Conservation (phyloP, 352 stramenopile genomes). For the Thraustotheca clavata region DNA sequence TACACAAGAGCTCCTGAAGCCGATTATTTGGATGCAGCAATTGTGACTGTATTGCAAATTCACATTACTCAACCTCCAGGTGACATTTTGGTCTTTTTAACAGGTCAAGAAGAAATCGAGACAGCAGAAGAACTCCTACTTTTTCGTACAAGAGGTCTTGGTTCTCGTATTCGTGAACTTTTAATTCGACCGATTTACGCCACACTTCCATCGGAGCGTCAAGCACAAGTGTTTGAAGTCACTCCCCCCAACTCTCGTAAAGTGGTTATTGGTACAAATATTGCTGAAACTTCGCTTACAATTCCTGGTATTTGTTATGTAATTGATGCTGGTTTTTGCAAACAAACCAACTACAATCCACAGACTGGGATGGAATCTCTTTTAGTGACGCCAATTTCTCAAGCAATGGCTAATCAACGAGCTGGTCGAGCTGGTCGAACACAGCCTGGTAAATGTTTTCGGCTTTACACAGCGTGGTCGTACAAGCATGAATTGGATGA, state of each 20-base stretch:
- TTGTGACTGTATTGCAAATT: slow-evolving; percentile 98
- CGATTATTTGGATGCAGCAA: slow-evolving; percentile 98
- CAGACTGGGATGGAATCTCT: slow-evolving; percentile 98
- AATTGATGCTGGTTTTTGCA: slow-evolving; percentile 99
- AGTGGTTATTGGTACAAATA: slow-evolving; percentile 99
- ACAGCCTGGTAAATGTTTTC: slow-evolving; percentile 97
- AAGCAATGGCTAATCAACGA: slow-evolving; percentile 96
- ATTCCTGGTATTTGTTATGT: slow-evolving; percentile 99
- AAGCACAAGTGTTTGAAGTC: slow-evolving; percentile 99
- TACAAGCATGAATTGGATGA: slow-evolving; percentile 98
- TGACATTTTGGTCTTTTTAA: slow-evolving; percentile 99
- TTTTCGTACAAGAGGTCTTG: slow-evolving; percentile 88
- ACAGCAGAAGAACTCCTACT: slow-evolving; percentile 93
- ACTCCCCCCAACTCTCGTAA: slow-evolving; percentile 94
- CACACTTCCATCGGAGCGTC: slow-evolving; percentile 95
- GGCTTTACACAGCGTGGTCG: slow-evolving; percentile 98
- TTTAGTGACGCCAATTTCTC: slow-evolving; percentile 96
- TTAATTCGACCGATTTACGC: slow-evolving; percentile 99
- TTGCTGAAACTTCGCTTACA: slow-evolving; percentile 98
- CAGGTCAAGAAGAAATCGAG: slow-evolving; percentile 99
- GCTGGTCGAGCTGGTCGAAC: slow-evolving; percentile 93
- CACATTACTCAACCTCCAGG: slow-evolving; percentile 97
- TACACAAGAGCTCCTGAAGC: slow-evolving; percentile 98
- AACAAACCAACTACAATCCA: slow-evolving; percentile 99
- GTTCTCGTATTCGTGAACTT: slow-evolving; percentile 96